A percentile compares a stretch with the other conserved stretches of the same genome.
phyloP scores from a whole-genome alignment of 2,329 filamentous ascomycete genomes.

The Graphium sp. region DNA sequence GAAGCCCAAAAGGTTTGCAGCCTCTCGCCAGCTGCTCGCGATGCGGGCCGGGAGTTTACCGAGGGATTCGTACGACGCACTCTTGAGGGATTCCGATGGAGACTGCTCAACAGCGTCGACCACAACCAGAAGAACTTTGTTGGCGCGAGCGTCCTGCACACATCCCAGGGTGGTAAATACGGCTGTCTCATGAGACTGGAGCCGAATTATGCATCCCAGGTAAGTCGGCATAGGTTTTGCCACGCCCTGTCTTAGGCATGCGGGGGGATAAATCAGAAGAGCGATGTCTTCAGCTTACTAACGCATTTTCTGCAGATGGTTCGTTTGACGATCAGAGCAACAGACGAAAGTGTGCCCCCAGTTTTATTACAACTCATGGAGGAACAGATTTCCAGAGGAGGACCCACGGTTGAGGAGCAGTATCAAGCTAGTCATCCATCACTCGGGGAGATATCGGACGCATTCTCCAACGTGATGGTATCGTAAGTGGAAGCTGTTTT shows the following conservation, averaged over 20 bases:
- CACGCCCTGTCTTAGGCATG: not conserved
- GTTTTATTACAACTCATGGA: conserved; percentile 78
- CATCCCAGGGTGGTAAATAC: conserved; percentile 71
- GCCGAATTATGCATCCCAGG: conserved; percentile 83
- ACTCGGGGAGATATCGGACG: conserved; percentile 32
- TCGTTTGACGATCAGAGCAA: conserved; percentile 82
- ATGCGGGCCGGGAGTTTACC: conserved; percentile 43
- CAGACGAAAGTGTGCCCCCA: conserved; percentile 73
- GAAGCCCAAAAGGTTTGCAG: conserved; percentile 83
- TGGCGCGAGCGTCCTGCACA: conserved; percentile 75
- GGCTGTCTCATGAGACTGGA: conserved; percentile 87
- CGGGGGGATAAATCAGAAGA: not conserved
- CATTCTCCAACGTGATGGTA: conserved; percentile 41
- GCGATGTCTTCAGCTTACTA: conserved; percentile 6
- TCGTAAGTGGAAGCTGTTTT: no score
- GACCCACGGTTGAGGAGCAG: conserved; percentile 21
- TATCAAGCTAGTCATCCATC: conserved; percentile 16
- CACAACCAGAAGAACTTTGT: conserved; percentile 90
- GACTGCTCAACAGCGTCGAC: conserved; percentile 69
- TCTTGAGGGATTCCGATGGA: conserved; percentile 80
- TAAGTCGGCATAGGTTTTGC: conserved; percentile 27
- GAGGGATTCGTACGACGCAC: conserved; percentile 54
- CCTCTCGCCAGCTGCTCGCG: conserved; percentile 29
- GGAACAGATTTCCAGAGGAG: conserved; percentile 49
- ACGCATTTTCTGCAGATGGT: conserved; percentile 55